phyloP scores from a whole-genome alignment of 2,329 filamentous ascomycete species.

The Cladosporium halotolerans region DNA sequence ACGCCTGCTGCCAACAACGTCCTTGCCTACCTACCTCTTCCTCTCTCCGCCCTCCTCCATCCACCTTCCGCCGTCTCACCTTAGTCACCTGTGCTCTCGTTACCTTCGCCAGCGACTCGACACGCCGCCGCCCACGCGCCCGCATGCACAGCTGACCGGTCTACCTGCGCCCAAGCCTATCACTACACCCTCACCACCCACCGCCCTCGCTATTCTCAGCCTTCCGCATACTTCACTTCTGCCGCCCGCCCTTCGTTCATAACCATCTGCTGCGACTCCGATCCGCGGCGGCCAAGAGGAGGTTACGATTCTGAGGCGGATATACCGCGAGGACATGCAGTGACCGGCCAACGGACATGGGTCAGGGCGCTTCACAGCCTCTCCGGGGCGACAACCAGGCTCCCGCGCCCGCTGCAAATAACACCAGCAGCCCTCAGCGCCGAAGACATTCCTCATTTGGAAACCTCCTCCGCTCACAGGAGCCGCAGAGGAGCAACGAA shows the following conservation, averaged over 20 bases:
- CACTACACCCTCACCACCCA: not conserved
- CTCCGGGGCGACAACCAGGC: constrained; percentile 10
- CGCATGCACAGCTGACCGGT: not conserved
- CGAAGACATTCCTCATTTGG: constrained; percentile 6
- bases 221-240: not conserved
- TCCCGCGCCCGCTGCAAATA: constrained; percentile 3
- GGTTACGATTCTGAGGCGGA: not conserved
- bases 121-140: not conserved
- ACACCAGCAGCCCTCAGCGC: constrained; percentile 1
- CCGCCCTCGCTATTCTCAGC: not conserved
- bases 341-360: constrained; percentile 20
- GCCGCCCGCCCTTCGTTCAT: not conserved
- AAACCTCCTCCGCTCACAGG: constrained; percentile 6
- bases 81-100: not conserved
- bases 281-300: not conserved
- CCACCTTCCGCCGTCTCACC: not conserved
- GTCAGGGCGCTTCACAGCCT: constrained; percentile 28
- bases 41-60: not conserved
- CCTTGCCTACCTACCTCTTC: not conserved
- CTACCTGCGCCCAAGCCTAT: not conserved
- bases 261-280: not conserved
- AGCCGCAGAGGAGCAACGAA: not conserved
- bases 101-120: not conserved
- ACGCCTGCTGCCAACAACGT: not conserved
- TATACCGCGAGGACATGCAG: constrained; percentile 6